A percentile compares a stretch with the other conserved stretches of the same genome.
phyloP scores from a whole-genome alignment of 2,329 filamentous ascomycete species.

The Pyrenophora teres region DNA sequence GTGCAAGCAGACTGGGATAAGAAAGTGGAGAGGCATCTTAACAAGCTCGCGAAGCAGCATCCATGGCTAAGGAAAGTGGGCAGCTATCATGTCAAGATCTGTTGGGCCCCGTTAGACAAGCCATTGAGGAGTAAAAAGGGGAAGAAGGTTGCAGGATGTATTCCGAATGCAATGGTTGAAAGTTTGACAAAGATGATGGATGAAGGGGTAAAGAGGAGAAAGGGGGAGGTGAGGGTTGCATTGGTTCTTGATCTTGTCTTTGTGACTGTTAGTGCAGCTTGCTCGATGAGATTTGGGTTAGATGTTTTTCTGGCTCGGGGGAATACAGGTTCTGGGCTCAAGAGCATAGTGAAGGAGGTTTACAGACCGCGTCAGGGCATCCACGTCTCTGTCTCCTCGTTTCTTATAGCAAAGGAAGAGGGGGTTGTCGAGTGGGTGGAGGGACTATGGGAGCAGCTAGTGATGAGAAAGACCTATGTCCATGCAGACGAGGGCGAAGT shows the following conservation, averaged over 20 bases:
- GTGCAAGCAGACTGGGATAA: conserved; percentile 36
- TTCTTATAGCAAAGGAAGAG: not conserved
- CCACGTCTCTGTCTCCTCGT: not conserved
- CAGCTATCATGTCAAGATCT: conserved; percentile 29
- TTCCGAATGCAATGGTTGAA: conserved; percentile 25
- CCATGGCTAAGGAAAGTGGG: conserved; percentile 33
- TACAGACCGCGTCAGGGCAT: not conserved
- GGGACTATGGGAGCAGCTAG: not conserved
- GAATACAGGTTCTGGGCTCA: not conserved
- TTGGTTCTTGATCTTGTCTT: conserved; percentile 6
- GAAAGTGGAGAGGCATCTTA: conserved; percentile 26
- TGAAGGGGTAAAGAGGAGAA: conserved; percentile 13
- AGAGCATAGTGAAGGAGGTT: conserved; percentile 13
- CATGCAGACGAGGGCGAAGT: not conserved
- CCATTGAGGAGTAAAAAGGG: conserved; percentile 20
- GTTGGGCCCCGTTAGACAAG: conserved; percentile 29
- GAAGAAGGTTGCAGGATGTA: conserved; percentile 21
- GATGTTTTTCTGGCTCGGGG: conserved; percentile 9
- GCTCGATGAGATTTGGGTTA: conserved; percentile 20
- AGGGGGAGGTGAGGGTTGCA: conserved; percentile 21
- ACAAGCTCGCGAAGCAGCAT: conserved; percentile 30
- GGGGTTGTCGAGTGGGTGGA: conserved; percentile 6
- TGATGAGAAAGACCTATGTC: conserved; percentile 4
- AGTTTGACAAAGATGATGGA: conserved; percentile 25
- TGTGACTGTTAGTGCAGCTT: conserved; percentile 2